A percentile compares a stretch with the other conserved stretches of the same genome.
Conservation (phyloP, 2,329 filamentous ascomycete genomes). For the Nothomitra cinnamomea region DNA sequence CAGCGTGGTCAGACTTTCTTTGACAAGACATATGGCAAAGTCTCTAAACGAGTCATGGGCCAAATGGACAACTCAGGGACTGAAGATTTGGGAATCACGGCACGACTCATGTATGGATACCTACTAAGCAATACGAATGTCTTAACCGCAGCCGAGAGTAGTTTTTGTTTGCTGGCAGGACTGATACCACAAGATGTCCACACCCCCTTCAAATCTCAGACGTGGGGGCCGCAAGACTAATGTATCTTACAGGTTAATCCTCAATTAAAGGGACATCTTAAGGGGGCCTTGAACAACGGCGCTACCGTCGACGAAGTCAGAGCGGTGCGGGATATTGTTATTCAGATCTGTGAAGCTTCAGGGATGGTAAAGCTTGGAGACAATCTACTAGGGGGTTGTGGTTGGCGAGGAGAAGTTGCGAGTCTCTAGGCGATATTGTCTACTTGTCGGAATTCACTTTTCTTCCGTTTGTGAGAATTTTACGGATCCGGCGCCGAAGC, state of each 20-base stretch:
- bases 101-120: constrained; percentile 32
- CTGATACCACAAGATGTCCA: constrained; percentile 35
- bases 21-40: constrained; percentile 31
- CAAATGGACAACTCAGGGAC: constrained; percentile 33
- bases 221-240: neutral
- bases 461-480: too few species aligned
- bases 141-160: constrained; percentile 30
- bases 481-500: too few species aligned
- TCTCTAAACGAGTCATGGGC: constrained; percentile 29
- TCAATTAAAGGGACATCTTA: constrained; percentile 36
- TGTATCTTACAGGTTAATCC: constrained; percentile 26
- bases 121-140: constrained; percentile 31
- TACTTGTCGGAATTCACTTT: too few species aligned
- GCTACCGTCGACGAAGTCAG: constrained; percentile 31
- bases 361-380: constrained; percentile 28
- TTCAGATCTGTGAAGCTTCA: constrained; percentile 29
- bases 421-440: constrained; percentile 18
- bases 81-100: constrained; percentile 31
- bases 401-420: constrained; percentile 30
- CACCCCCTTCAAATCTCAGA: constrained; percentile 2
- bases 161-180: constrained; percentile 33
- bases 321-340: constrained; percentile 29
- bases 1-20: constrained; percentile 31
- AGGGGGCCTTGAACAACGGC: constrained; percentile 32
- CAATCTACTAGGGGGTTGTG: constrained; percentile 24